These are phyloP conservation scores for Penicillium verhagenii DNA, from an alignment of 495 filamentous ascomycete genomes.

Conservation along the genomic window DNA sequence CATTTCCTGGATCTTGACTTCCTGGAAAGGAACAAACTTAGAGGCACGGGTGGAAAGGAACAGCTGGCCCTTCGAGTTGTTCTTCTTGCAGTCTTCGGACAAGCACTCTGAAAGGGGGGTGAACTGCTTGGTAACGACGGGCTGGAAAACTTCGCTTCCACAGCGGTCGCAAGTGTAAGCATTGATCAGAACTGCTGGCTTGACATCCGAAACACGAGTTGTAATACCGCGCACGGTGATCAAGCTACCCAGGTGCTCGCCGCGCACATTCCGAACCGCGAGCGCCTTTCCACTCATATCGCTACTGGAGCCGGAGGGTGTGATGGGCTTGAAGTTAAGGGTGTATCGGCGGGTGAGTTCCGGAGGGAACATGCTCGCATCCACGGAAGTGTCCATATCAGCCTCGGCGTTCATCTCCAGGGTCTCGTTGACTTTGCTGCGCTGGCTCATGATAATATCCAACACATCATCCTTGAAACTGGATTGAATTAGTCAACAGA, in stretches of 20 bases:
- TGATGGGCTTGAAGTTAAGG: slow-evolving; percentile 89
- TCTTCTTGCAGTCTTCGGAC: slow-evolving; percentile 82
- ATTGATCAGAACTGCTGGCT: slow-evolving; percentile 94
- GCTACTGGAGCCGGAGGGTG: slow-evolving; percentile 64
- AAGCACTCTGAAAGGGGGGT: slow-evolving; percentile 80
- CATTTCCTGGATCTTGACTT: slow-evolving; percentile 98
- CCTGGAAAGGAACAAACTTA: slow-evolving; percentile 96
- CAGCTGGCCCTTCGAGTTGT: slow-evolving; percentile 89
- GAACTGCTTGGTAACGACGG: slow-evolving; percentile 87
- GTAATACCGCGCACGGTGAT: slow-evolving; percentile 95
- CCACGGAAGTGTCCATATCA: slow-evolving; percentile 55
- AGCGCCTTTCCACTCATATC: slow-evolving; percentile 70
- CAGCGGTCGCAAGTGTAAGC: slow-evolving; percentile 97
- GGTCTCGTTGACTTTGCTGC: slow-evolving; percentile 78
- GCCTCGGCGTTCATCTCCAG: slow-evolving; percentile 66
- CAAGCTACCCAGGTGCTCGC: slow-evolving; percentile 86
- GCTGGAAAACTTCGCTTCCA: slow-evolving; percentile 96
- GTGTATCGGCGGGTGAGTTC: slow-evolving; percentile 92
- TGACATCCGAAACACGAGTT: slow-evolving; percentile 94
- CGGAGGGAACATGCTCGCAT: slow-evolving; percentile 72
- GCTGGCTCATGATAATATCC: slow-evolving; percentile 92
- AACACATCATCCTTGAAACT: slow-evolving; percentile 97
- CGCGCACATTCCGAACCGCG: slow-evolving; percentile 87
- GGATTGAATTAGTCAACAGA: slow-evolving; percentile 8
- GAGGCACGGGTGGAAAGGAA: slow-evolving; percentile 91